phyloP scores from a whole-genome alignment of 805 yeast genomes.

The Candida michaelii region DNA sequence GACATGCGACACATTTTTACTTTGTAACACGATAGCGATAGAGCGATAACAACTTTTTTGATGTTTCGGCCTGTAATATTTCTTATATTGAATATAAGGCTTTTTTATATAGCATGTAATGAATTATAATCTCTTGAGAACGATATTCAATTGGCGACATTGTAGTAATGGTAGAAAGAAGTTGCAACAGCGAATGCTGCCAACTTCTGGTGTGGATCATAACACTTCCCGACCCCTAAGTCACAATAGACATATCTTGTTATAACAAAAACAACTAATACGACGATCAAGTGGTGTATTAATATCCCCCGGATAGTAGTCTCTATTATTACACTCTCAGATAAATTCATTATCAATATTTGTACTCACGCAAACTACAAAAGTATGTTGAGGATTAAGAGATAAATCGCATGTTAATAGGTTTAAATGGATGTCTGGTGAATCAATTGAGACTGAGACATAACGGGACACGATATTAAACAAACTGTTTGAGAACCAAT shows the following conservation, averaged over 20 bases:
- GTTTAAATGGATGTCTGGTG: too few species aligned
- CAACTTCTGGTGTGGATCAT: slow-evolving; percentile 1
- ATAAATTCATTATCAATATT: not conserved
- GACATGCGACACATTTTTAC: slow-evolving; percentile 4
- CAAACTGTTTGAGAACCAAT: not conserved
- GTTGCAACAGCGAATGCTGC: not conserved
- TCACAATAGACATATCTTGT: not conserved
- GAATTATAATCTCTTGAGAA: slow-evolving; percentile 1
- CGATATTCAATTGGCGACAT: slow-evolving; percentile 1
- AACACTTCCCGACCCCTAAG: not conserved
- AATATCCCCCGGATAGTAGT: slow-evolving; percentile 1
- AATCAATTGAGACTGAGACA: not conserved
- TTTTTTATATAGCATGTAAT: slow-evolving; percentile 6
- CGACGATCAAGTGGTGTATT: slow-evolving; percentile 1
- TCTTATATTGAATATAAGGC: slow-evolving; percentile 1
- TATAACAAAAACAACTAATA: slow-evolving; percentile 2
- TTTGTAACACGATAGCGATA: slow-evolving; percentile 1
- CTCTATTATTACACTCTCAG: slow-evolving; percentile 1
- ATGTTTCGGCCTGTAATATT: slow-evolving; percentile 1
- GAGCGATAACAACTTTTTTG: slow-evolving; percentile 2
- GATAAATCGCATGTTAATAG: too few species aligned
- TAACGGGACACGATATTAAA: not conserved
- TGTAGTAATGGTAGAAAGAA: not conserved
- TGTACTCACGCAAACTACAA: not conserved
- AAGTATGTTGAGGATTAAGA: too few species aligned